These are phyloP conservation scores for Panicum hallii DNA, from an alignment of 202 grass and related monocot genomes.

Conservation along the genomic window DNA sequence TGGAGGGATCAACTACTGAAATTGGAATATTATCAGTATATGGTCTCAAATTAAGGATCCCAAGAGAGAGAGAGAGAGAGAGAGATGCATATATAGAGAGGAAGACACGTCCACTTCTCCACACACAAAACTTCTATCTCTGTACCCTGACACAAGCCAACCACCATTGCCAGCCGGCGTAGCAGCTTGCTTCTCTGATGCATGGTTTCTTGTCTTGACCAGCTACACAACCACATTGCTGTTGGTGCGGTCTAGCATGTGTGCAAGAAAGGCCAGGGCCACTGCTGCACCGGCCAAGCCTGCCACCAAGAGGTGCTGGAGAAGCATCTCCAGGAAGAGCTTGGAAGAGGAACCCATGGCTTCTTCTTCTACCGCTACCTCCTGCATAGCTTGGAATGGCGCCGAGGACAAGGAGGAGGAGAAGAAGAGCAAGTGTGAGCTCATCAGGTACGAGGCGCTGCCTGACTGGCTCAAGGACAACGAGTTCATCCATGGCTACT, in stretches of 20 bases:
- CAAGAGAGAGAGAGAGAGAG: conserved; percentile 9
- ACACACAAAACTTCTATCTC: conserved; percentile 26
- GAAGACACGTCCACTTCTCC: neutral
- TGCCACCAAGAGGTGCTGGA: conserved; percentile 20
- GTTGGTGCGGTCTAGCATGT: neutral
- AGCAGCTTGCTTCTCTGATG: conserved; percentile 27
- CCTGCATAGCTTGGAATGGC: conserved; percentile 26
- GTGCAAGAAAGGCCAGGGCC: conserved; percentile 31
- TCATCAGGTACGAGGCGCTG: conserved; percentile 64
- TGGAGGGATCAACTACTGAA: conserved; percentile 48
- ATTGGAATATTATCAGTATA: conserved; percentile 54
- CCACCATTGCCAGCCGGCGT: conserved; percentile 40
- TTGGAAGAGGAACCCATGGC: conserved; percentile 53
- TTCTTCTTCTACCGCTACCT: conserved; percentile 31
- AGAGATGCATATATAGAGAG: conserved; percentile 35
- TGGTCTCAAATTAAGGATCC: conserved; percentile 6
- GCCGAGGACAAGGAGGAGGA: neutral
- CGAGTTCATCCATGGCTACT: conserved; percentile 85
- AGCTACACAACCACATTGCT: conserved; percentile 34
- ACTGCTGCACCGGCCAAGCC: neutral
- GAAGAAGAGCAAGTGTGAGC: conserved; percentile 43
- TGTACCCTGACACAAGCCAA: conserved; percentile 28
- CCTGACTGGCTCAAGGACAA: conserved; percentile 94
- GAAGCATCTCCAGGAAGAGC: conserved; percentile 24
- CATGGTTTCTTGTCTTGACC: conserved; percentile 49